A percentile compares a stretch with the other conserved stretches of the same genome.
Evolutionary conservation across 371 early-diverging fungal genomes (phyloP).

Genomic region (Saksenaea vasiformis): DNA sequence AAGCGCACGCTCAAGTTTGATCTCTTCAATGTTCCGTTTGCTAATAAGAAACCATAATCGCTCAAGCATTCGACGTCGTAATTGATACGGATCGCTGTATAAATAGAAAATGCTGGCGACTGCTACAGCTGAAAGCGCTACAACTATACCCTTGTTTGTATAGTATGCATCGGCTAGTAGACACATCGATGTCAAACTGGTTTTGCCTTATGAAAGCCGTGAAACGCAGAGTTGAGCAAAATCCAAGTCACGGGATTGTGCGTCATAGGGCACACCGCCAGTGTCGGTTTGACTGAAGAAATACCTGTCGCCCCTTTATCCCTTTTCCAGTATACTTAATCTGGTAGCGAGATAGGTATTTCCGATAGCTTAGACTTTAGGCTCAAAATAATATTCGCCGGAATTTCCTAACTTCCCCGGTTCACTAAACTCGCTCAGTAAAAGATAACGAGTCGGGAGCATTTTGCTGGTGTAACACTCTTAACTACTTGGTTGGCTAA

Average conservation of each 20-base stretch:
- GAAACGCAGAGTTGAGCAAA: not conserved
- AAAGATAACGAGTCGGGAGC: not conserved
- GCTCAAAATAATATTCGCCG: not conserved
- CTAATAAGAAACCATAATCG: slow-evolving; percentile 38
- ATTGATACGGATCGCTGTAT: slow-evolving; percentile 21
- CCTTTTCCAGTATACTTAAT: too few species aligned
- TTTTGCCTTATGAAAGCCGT: not conserved
- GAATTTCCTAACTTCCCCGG: not conserved
- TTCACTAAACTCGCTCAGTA: not conserved
- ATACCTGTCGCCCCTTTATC: too few species aligned
- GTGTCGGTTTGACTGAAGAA: too few species aligned
- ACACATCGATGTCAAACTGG: slow-evolving; percentile 3
- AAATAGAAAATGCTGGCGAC: slow-evolving; percentile 17
- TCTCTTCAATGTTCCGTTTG: slow-evolving; percentile 37
- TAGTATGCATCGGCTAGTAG: not conserved
- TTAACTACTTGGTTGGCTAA: not conserved
- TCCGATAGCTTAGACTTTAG: not conserved
- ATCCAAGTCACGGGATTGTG: not conserved
- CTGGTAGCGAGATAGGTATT: too few species aligned
- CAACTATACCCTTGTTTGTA: not conserved
- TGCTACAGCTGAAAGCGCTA: slow-evolving; percentile 12
- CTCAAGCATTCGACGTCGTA: slow-evolving; percentile 24
- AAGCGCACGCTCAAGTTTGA: slow-evolving; percentile 34
- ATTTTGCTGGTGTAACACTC: not conserved
- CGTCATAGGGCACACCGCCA: too few species aligned